Conservation (phyloP, 2,329 filamentous ascomycete genomes). For the Incumbomyces lentus region DNA sequence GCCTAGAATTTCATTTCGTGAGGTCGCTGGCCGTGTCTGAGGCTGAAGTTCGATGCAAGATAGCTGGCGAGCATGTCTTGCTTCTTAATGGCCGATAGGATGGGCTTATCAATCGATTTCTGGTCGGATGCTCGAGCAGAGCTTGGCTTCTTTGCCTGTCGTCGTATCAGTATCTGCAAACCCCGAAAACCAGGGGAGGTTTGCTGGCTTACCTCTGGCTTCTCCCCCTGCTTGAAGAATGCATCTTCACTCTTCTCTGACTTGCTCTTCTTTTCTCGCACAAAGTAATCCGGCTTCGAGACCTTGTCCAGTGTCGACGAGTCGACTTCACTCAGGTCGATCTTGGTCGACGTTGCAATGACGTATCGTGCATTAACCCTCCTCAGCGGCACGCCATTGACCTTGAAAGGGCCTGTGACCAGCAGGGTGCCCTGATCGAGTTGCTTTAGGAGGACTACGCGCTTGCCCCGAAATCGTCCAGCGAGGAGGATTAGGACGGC, state of each 20-base stretch:
- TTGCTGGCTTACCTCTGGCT: constrained; percentile 66
- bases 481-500: constrained; percentile 97
- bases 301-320: constrained; percentile 65
- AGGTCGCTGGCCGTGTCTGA: constrained; percentile 98
- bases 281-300: constrained; percentile 86
- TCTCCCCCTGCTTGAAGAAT: constrained; percentile 99
- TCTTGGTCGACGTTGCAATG: constrained; percentile 39
- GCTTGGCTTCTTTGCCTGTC: constrained; percentile 91
- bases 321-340: constrained; percentile 69
- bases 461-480: constrained; percentile 99
- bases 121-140: constrained; percentile 91
- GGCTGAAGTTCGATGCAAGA: constrained; percentile 91
- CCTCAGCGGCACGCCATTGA: constrained; percentile 97
- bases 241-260: constrained; percentile 96
- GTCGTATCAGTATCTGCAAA: constrained; percentile 27
- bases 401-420: constrained; percentile 99
- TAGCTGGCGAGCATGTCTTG: constrained; percentile 88
- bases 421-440: constrained; percentile 96
- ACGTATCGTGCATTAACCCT: constrained; percentile 48
- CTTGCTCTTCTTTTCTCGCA: constrained; percentile 76
- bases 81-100: constrained; percentile 96
- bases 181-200: background rate
- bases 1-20: constrained; percentile 99
- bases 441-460: constrained; percentile 95
- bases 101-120: constrained; percentile 95